Conservation (phyloP, 495 filamentous ascomycete species). For the Evernia prunastri region DNA sequence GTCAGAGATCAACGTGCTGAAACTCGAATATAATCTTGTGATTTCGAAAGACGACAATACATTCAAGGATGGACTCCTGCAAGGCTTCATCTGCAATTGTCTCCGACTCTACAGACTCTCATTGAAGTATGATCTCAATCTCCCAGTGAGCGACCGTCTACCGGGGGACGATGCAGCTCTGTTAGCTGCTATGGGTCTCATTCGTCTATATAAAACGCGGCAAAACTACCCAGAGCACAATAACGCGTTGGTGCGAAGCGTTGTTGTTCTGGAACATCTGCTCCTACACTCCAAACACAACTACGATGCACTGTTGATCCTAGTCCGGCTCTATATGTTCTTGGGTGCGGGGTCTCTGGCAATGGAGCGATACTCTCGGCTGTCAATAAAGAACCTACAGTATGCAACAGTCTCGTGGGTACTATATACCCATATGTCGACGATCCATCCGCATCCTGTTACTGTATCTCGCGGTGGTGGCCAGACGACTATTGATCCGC, state of each 20-base stretch:
- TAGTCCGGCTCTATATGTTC: conserved; percentile 49
- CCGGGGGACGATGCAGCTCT: conserved; percentile 52
- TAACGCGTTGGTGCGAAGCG: conserved; percentile 45
- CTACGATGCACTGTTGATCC: conserved; percentile 50
- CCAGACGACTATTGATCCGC: conserved; percentile 31
- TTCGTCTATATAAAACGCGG: conserved; percentile 34
- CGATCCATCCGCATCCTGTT: conserved; percentile 44
- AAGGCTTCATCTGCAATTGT: conserved; percentile 43
- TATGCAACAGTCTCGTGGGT: conserved; percentile 53
- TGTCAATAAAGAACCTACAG: conserved; percentile 57
- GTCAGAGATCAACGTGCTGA: conserved; percentile 47
- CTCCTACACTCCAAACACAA: conserved; percentile 49
- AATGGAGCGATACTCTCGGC: conserved; percentile 45
- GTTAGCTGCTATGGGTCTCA: conserved; percentile 50
- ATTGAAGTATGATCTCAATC: conserved; percentile 27
- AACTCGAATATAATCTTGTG: conserved; percentile 50
- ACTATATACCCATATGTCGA: conserved; percentile 52
- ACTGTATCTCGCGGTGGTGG: conserved; percentile 1
- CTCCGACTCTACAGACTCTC: conserved; percentile 40
- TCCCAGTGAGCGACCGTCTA: conserved; percentile 47
- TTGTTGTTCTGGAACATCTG: conserved; percentile 45
- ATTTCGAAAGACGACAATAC: conserved; percentile 36
- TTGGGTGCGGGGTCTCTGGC: conserved; percentile 51
- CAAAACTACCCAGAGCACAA: conserved; percentile 19
- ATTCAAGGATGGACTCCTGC: conserved; percentile 31